phyloP scores from a whole-genome alignment of 345 rosid species.

The Bruguiera gymnorhiza region DNA sequence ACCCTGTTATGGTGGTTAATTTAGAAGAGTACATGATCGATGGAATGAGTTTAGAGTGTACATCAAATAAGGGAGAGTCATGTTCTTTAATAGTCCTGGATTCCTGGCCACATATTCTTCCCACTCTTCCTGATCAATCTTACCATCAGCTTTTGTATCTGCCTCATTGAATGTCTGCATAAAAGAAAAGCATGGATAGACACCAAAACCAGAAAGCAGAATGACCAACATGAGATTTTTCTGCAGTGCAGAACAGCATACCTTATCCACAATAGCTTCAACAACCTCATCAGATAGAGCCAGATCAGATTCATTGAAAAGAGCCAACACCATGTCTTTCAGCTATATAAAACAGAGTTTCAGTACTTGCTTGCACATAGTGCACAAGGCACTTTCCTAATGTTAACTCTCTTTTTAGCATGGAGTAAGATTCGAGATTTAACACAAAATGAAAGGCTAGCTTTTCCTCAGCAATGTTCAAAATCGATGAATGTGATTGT shows the following conservation, averaged over 20 bases:
- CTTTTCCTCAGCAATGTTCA: too few species aligned
- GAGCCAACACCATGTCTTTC: conserved; percentile 68
- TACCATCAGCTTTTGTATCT: conserved; percentile 29
- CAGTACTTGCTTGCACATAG: background rate
- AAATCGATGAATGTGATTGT: too few species aligned
- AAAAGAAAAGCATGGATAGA: background rate
- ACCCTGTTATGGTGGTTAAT: too few species aligned
- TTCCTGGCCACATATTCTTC: conserved; percentile 24
- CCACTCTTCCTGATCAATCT: conserved; percentile 36
- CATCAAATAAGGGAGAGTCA: conserved; percentile 37
- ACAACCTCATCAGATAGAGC: conserved; percentile 36
- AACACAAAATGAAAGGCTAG: too few species aligned
- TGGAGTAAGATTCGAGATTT: too few species aligned
- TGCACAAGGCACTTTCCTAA: too few species aligned
- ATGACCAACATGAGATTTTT: background rate
- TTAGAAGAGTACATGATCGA: background rate
- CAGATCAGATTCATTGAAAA: conserved; percentile 60
- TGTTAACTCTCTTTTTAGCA: too few species aligned
- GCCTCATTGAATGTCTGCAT: conserved; percentile 29
- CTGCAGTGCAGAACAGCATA: background rate
- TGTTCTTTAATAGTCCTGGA: conserved; percentile 33
- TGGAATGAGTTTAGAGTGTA: background rate
- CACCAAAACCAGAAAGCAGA: too few species aligned
- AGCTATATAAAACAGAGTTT: conserved; percentile 30
- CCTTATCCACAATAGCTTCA: conserved; percentile 30